phyloP scores from a whole-genome alignment of 2,329 filamentous ascomycete species.

The Malbranchea cinnamomea region DNA sequence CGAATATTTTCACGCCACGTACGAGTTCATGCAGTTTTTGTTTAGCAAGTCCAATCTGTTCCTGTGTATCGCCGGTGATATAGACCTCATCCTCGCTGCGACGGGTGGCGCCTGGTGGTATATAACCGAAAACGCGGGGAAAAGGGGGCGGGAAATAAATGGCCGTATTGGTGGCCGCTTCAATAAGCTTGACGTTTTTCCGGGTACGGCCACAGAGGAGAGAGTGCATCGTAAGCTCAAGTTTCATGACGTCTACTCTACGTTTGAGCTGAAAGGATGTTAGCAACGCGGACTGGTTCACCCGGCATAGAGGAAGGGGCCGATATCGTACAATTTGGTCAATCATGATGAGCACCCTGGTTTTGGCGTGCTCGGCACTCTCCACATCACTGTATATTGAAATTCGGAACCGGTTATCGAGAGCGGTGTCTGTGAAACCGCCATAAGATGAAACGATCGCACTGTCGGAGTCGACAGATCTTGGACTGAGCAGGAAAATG shows the following conservation, averaged over 20 bases:
- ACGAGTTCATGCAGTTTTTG: slow-evolving; percentile 80
- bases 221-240: slow-evolving; percentile 79
- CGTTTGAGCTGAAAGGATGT: slow-evolving; percentile 32
- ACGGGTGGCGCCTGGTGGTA: slow-evolving; percentile 62
- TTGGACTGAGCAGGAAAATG: slow-evolving; percentile 88
- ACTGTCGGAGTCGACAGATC: slow-evolving; percentile 63
- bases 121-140: slow-evolving; percentile 80
- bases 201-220: slow-evolving; percentile 83
- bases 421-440: slow-evolving; percentile 63
- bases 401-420: slow-evolving; percentile 79
- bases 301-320: slow-evolving; percentile 12
- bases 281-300: too few species aligned
- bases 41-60: slow-evolving; percentile 78
- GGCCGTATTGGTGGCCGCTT: slow-evolving; percentile 85
- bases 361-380: slow-evolving; percentile 94
- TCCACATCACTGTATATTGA: slow-evolving; percentile 92
- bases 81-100: slow-evolving; percentile 83
- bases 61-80: slow-evolving; percentile 77
- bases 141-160: slow-evolving; percentile 97
- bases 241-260: slow-evolving; percentile 59
- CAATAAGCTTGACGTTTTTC: slow-evolving; percentile 96
- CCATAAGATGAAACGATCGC: slow-evolving; percentile 58
- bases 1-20: slow-evolving; percentile 62
- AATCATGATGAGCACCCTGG: slow-evolving; percentile 88
- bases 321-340: slow-evolving; percentile 61